These are phyloP conservation scores for Saccharata proteae DNA, from an alignment of 2,329 filamentous ascomycete species.

Conservation along the genomic window DNA sequence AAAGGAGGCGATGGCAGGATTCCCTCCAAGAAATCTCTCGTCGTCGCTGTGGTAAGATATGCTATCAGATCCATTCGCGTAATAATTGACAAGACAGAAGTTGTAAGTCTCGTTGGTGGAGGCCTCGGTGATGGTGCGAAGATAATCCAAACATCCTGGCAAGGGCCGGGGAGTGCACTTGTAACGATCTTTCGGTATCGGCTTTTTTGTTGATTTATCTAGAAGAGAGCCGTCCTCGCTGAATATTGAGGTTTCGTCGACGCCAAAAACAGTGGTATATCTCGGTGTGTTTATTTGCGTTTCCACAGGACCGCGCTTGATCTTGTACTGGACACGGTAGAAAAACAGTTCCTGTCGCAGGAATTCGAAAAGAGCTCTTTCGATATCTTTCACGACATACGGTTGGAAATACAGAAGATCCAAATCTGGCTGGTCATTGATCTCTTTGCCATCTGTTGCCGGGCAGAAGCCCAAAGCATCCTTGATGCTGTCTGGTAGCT, in stretches of 20 bases:
- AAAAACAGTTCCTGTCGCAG: constrained; percentile 61
- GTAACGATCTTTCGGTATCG: constrained; percentile 36
- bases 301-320: constrained; percentile 51
- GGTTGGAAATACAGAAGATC: constrained; percentile 67
- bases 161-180: constrained; percentile 56
- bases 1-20: constrained; percentile 64
- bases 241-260: constrained; percentile 54
- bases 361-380: constrained; percentile 54
- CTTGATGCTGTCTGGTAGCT: constrained; percentile 33
- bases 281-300: constrained; percentile 51
- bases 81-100: constrained; percentile 75
- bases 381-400: constrained; percentile 48
- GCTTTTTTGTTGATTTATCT: constrained; percentile 31
- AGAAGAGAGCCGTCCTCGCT: constrained; percentile 35
- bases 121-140: constrained; percentile 52
- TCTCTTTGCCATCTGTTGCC: constrained; percentile 39
- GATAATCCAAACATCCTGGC: constrained; percentile 53
- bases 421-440: constrained; percentile 57
- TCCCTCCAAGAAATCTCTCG: constrained; percentile 58
- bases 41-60: constrained; percentile 74
- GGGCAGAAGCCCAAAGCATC: constrained; percentile 34
- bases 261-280: constrained; percentile 50
- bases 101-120: constrained; percentile 60
- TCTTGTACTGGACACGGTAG: constrained; percentile 62
- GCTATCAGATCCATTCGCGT: constrained; percentile 62